Base-by-base conservation (phyloP, 2,329 filamentous ascomycete genomes). In the Botrytis squamosa region DNA sequence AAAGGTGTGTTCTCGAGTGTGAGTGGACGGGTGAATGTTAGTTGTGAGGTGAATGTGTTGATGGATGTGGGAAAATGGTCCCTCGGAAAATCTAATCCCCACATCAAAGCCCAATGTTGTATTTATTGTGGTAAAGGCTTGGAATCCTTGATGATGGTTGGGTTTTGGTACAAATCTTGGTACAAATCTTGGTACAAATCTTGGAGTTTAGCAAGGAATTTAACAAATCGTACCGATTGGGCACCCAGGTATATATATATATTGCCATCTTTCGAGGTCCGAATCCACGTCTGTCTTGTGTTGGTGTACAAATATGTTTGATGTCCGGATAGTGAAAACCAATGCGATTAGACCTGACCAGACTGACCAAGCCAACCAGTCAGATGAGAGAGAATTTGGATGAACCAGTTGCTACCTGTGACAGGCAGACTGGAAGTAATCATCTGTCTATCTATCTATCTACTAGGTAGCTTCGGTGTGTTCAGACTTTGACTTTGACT, bases 31-130 rank as follows among this genome's bases (percentile, higher is more conserved):
- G 36, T 67, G 60, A 63, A 63, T 63, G 25, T 55, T 29, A 18
- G 16, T 55, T 9, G n/a, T 18, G 52, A 55, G 52, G 52, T 55
- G 52, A 55, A 55, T 55, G 18, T 55, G 52, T 16, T 49, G 20
- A 25, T 42, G 25, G 29, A 33, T 65, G 42, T 66, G 63, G 18
- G 38, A 44, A 55, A 64, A 64, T 64, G 25, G 38, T 44, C 16
- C 62, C 38, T 42, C 63, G 63, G 42, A 52, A 36, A 49, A 49
- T 46, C 63, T 7, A 46, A 65, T 65, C 29, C 29, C 63, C 63
- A 65, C 63, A 46, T 49, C 63, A 65, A 65, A 65, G n/a, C 63
- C 42, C 63, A 65, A 65, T 65, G 62, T 44, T 64, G 62, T 29
- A 22, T 60, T 40, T n/a, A 22, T 64, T 64, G 60, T 29, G 12